These are phyloP conservation scores for Myochromella boudieri DNA, from an alignment of 768 basidiomycete species.

Conservation along the genomic window DNA sequence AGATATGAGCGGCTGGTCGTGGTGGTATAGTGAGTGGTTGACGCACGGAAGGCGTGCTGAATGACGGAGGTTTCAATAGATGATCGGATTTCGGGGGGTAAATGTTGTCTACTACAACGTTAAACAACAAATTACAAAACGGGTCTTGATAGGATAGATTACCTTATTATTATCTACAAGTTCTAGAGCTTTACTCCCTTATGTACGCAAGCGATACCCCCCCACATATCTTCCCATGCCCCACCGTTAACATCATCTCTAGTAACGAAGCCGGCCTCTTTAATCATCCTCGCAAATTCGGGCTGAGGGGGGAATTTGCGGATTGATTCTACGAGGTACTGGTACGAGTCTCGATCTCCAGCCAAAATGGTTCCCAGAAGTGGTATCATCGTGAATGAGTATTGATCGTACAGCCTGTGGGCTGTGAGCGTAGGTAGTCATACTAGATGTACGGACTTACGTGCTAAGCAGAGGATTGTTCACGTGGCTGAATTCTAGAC, in stretches of 20 bases:
- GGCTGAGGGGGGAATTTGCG: constrained; percentile 87
- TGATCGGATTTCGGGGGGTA: constrained; percentile 13
- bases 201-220: constrained; percentile 85
- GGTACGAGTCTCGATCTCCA: constrained; percentile 91
- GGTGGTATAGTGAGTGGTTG: constrained; percentile 1
- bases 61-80: background rate
- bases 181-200: constrained; percentile 75
- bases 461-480: constrained; percentile 81
- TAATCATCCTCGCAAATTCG: constrained; percentile 88
- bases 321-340: constrained; percentile 97
- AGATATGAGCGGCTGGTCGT: constrained; percentile 26
- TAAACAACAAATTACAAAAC: background rate
- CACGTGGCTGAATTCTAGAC: constrained; percentile 94
- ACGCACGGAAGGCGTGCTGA: constrained; percentile 9
- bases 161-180: background rate
- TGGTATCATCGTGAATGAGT: constrained; percentile 95
- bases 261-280: constrained; percentile 78
- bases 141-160: too few species aligned
- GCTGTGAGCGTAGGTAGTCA: constrained; percentile 5
- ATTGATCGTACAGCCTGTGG: constrained; percentile 85
- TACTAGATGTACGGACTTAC: constrained; percentile 45
- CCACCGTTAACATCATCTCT: constrained; percentile 74
- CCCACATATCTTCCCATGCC: constrained; percentile 87
- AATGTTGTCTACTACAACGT: background rate
- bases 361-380: constrained; percentile 95